phyloP scores from a whole-genome alignment of 2,329 filamentous ascomycete genomes.

The Stenocarpella maydis region DNA sequence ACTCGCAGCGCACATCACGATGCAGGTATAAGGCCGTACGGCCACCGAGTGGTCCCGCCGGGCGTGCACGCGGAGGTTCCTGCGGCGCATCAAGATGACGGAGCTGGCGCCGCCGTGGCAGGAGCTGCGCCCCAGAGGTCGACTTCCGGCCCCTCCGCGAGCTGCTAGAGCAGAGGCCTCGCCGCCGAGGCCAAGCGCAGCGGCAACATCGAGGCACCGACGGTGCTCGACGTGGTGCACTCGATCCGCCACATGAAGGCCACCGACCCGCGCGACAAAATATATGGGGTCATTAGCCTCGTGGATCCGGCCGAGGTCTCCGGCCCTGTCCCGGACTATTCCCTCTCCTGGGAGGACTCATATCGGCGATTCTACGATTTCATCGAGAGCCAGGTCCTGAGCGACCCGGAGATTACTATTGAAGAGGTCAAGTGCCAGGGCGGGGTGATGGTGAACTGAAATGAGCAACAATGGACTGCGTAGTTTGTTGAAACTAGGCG shows the following conservation, averaged over 20 bases:
- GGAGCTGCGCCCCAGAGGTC: background rate
- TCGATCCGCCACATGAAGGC: slow-evolving; percentile 1
- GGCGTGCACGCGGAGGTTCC: background rate
- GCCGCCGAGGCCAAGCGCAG: background rate
- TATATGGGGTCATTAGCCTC: slow-evolving; percentile 16
- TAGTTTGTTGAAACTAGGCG: background rate
- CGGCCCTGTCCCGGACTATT: slow-evolving; percentile 1
- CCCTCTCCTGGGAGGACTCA: background rate
- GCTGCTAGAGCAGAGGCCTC: slow-evolving; percentile 10
- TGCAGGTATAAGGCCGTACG: slow-evolving; percentile 4
- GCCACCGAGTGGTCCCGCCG: background rate
- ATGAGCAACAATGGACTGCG: background rate
- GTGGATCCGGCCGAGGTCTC: background rate
- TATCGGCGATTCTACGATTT: background rate
- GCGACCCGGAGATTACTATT: background rate
- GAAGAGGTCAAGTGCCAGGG: background rate
- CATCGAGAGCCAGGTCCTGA: background rate
- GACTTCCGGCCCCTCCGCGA: slow-evolving; percentile 9
- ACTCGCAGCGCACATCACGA: slow-evolving; percentile 26
- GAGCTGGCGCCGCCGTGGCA: slow-evolving; percentile 6
- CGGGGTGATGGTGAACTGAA: no score
- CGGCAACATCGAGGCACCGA: background rate
- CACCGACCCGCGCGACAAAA: slow-evolving; percentile 7
- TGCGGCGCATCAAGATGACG: slow-evolving; percentile 3
- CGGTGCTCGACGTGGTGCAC: slow-evolving; percentile 6